A percentile compares a stretch with the other conserved stretches of the same genome.
phyloP scores from a whole-genome alignment of 108 stramenopile genomes.

The Skeletonema costatum region DNA sequence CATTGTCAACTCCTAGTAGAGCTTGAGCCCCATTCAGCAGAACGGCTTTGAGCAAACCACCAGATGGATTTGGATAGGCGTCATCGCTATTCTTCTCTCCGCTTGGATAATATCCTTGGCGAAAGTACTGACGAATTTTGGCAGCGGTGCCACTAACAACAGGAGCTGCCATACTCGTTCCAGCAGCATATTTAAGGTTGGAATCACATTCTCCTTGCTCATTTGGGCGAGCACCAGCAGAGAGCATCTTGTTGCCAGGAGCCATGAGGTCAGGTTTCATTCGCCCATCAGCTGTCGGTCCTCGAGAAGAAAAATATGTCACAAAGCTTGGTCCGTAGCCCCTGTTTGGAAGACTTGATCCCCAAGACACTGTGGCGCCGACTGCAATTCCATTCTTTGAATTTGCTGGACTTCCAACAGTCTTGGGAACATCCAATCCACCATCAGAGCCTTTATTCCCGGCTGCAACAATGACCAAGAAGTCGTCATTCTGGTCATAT shows the following conservation, averaged over 20 bases:
- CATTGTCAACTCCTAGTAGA: slow-evolving; percentile 32
- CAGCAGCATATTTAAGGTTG: slow-evolving; percentile 18
- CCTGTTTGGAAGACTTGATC: too few species aligned
- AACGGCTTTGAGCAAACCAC: slow-evolving; percentile 66
- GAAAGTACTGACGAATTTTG: slow-evolving; percentile 69
- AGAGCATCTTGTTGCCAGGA: slow-evolving; percentile 37
- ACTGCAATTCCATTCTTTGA: slow-evolving; percentile 45
- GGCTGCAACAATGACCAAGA: slow-evolving; percentile 38
- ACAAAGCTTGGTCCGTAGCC: too few species aligned
- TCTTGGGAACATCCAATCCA: slow-evolving; percentile 15
- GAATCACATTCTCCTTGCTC: slow-evolving; percentile 23
- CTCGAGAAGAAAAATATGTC: background rate
- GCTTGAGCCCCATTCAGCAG: slow-evolving; percentile 57
- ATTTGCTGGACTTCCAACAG: slow-evolving; percentile 38
- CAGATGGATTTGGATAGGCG: slow-evolving; percentile 44
- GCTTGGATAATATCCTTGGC: slow-evolving; percentile 57
- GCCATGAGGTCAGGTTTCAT: slow-evolving; percentile 49
- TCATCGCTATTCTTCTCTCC: slow-evolving; percentile 25
- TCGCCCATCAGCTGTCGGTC: slow-evolving; percentile 42
- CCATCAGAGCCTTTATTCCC: slow-evolving; percentile 24
- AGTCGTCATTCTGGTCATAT: slow-evolving; percentile 28
- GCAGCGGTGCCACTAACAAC: slow-evolving; percentile 61
- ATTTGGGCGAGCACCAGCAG: slow-evolving; percentile 52
- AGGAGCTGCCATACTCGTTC: slow-evolving; percentile 69
- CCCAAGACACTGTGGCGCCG: slow-evolving; percentile 14